Base-by-base conservation (phyloP, 306 rosid species). In the barrel medic (Medicago truncatula) region DNA sequence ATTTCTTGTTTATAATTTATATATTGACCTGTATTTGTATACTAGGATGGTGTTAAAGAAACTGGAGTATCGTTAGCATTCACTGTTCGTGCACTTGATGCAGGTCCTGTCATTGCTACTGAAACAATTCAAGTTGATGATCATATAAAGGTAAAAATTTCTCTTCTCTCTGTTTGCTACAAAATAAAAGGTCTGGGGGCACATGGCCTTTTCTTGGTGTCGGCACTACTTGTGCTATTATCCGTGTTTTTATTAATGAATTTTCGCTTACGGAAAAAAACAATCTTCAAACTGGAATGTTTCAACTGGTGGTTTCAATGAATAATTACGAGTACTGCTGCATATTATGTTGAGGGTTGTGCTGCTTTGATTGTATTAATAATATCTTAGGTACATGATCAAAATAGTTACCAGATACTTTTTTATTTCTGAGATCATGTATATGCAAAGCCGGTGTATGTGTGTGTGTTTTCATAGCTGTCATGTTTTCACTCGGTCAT, bases 41-140 rank as follows among this genome's bases (percentile, higher is more conserved):
- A 16, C 67, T 76, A 94, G 98, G 97, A 94, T 58, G 98, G 98
- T 41, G 92, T 88, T 65, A 87, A 81, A 71, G 88, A 94, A 82
- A 92, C 95, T 7, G 97, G 98, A 61, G 95, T 94, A 34, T 90
- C 97, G n/a, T 83, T 92, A 64, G 97, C 95, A 74, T 94, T 86
- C 82, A 94, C 98, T 16, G 97, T 94, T 46, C 96, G 92, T 58
- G 89, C 89, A 39, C 87, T 94, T 21, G 97, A 94, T 90, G 91
- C 95, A 78, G 98, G 98, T 79, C 98, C 96, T 38, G 17, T 94
- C 73, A 94, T 94, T 85, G 86, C 98, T 72, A 63, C 52, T 70
- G 77, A 89, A 81, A 85, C 82, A 36, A 9, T 82, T 71, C 82
- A 84, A 82, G 87, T 92, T 69, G 92, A 90, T 74, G 85, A 88